Evolutionary conservation across 2,329 filamentous ascomycete species (phyloP).

Genomic region (Diaporthe helianthi): DNA sequence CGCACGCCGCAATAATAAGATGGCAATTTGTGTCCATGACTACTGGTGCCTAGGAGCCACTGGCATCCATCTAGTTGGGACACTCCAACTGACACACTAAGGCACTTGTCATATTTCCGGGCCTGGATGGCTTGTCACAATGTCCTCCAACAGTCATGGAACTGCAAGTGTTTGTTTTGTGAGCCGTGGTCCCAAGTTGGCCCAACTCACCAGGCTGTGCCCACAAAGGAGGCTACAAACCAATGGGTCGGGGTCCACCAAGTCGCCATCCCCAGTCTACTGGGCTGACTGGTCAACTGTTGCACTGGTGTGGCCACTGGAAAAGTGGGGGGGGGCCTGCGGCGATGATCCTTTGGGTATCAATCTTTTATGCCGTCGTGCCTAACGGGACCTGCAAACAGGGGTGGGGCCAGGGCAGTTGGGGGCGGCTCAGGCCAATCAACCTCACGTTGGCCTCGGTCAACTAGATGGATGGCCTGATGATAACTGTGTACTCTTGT

Average conservation of each 20-base stretch:
- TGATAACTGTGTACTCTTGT: constrained; percentile 14
- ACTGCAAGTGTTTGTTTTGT: constrained; percentile 17
- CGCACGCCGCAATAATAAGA: background rate
- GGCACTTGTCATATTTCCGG: too few species aligned
- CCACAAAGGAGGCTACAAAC: constrained; percentile 14
- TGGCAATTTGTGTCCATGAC: background rate
- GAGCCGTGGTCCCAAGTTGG: constrained; percentile 25
- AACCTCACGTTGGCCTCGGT: constrained; percentile 23
- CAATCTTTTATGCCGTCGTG: constrained; percentile 27
- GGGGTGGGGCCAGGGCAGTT: constrained; percentile 11
- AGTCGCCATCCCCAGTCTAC: constrained; percentile 12
- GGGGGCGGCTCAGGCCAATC: constrained; percentile 25
- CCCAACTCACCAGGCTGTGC: constrained; percentile 15
- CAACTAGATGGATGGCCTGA: constrained; percentile 23
- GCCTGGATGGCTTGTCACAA: background rate
- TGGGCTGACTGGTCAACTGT: too few species aligned
- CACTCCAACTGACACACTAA: too few species aligned
- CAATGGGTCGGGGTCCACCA: constrained; percentile 20
- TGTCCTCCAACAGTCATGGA: constrained; percentile 7
- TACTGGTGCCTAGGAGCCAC: background rate
- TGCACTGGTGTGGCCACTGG: constrained; percentile 10
- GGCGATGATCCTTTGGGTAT: constrained; percentile 25
- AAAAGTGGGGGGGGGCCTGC: constrained; percentile 27
- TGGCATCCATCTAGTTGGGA: too few species aligned
- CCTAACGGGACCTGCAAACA: constrained; percentile 29